phyloP scores from a whole-genome alignment of 1,284 basidiomycete genomes.

The Austropuccinia psidii region DNA sequence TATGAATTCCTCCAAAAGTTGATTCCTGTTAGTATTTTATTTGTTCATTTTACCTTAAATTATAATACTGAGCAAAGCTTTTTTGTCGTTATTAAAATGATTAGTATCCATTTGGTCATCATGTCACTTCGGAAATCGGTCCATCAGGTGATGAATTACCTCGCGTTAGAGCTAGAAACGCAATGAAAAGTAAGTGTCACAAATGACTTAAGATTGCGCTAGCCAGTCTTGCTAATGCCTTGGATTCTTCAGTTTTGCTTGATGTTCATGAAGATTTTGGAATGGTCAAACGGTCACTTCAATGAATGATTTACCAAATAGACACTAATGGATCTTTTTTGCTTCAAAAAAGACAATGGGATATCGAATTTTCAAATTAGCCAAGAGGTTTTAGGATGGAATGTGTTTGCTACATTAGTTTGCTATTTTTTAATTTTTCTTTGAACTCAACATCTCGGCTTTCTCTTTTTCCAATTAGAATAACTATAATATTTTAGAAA shows the following conservation, averaged over 20 bases:
- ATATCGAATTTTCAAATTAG: too few species aligned
- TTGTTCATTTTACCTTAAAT: slow-evolving; percentile 38
- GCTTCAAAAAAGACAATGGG: too few species aligned
- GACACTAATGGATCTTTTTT: too few species aligned
- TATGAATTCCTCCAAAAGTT: slow-evolving; percentile 71
- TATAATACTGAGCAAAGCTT: slow-evolving; percentile 20
- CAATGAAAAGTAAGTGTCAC: slow-evolving; percentile 58
- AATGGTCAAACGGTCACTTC: slow-evolving; percentile 14
- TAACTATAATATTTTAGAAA: too few species aligned
- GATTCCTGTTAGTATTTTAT: slow-evolving; percentile 52
- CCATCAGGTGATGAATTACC: slow-evolving; percentile 67
- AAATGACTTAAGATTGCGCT: background rate
- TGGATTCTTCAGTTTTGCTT: slow-evolving; percentile 54
- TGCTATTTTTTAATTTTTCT: too few species aligned
- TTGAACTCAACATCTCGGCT: too few species aligned
- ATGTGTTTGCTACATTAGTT: too few species aligned
- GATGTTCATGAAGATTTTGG: slow-evolving; percentile 78
- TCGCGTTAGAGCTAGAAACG: slow-evolving; percentile 79
- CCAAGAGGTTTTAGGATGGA: too few species aligned
- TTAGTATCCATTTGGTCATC: slow-evolving; percentile 68
- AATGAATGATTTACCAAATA: too few species aligned
- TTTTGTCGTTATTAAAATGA: background rate
- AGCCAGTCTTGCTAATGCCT: background rate
- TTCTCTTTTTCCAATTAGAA: too few species aligned
- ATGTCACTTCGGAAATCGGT: slow-evolving; percentile 61